Evolutionary conservation across 192 early-diverging fungal genomes (phyloP).

Genomic region (Podochytrium sp.): DNA sequence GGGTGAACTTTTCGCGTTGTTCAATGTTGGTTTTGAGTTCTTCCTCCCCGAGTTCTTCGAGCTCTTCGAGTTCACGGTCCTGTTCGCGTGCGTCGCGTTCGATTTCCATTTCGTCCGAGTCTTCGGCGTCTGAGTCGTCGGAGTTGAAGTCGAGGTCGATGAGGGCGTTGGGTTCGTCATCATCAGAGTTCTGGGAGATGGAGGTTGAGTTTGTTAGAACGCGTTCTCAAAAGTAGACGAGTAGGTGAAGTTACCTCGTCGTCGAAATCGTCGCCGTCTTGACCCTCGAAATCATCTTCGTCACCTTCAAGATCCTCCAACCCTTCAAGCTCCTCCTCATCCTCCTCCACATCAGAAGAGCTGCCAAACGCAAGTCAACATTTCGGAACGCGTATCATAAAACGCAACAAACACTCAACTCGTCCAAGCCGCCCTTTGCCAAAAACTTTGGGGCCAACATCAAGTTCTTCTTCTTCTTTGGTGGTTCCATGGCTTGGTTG

Average conservation of each 20-base stretch:
- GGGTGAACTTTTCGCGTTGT: slow-evolving; percentile 66
- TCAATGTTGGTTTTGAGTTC: slow-evolving; percentile 79
- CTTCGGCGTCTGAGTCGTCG: slow-evolving; percentile 49
- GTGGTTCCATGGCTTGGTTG: not conserved
- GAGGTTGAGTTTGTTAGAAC: not conserved
- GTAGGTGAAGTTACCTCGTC: slow-evolving; percentile 12
- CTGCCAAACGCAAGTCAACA: not conserved
- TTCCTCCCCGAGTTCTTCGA: slow-evolving; percentile 72
- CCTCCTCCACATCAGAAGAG: slow-evolving; percentile 5
- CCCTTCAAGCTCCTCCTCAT: slow-evolving; percentile 13
- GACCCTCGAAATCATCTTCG: slow-evolving; percentile 42
- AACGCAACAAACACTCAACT: not conserved
- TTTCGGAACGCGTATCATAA: not conserved
- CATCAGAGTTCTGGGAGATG: slow-evolving; percentile 2
- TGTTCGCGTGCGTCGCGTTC: slow-evolving; percentile 74
- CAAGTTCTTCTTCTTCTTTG: slow-evolving; percentile 8
- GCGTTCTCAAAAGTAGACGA: not conserved
- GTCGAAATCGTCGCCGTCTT: slow-evolving; percentile 18
- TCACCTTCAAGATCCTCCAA: slow-evolving; percentile 15
- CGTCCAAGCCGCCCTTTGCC: not conserved
- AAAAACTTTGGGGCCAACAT: slow-evolving; percentile 14
- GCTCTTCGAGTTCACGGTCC: slow-evolving; percentile 62
- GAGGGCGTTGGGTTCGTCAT: slow-evolving; percentile 17
- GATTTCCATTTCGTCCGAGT: slow-evolving; percentile 61
- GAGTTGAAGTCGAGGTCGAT: slow-evolving; percentile 45